Percentiles rank a stretch among this genome's conserved stretches.
phyloP scores from a whole-genome alignment of 208 protist genomes.

The Naegleria lovaniensis region DNA sequence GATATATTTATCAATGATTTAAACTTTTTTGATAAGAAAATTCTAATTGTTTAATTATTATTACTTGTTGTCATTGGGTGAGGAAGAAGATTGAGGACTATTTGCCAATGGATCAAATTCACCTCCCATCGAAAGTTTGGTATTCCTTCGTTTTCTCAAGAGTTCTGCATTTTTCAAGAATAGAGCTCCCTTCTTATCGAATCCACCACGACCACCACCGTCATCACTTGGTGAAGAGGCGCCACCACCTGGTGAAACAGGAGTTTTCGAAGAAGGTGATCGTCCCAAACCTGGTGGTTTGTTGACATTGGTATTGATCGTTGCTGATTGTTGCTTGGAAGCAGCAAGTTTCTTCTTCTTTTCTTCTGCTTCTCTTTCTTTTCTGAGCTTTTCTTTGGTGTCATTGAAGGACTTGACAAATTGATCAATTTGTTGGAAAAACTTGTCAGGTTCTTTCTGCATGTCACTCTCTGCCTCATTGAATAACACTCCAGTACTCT shows the following conservation, averaged over 20 bases:
- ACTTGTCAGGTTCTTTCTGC: neutral
- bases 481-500: neutral
- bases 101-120: no score
- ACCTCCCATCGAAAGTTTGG: neutral
- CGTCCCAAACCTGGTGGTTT: neutral
- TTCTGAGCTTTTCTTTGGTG: neutral
- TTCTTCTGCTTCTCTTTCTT: neutral
- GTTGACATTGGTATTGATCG: neutral
- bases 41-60: no score
- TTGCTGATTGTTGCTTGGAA: neutral
- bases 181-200: neutral
- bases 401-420: conserved; percentile 4
- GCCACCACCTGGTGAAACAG: neutral
- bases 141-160: neutral
- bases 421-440: neutral
- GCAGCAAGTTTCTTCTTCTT: conserved; percentile 4
- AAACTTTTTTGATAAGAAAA: no score
- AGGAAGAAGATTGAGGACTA: no score
- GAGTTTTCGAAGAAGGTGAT: neutral
- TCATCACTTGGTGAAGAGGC: neutral
- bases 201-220: neutral
- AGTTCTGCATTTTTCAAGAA: conserved; percentile 4
- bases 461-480: neutral
- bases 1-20: no score
- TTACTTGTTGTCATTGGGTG: no score